Conservation (phyloP, 768 basidiomycete species). For the Russula olivacea region DNA sequence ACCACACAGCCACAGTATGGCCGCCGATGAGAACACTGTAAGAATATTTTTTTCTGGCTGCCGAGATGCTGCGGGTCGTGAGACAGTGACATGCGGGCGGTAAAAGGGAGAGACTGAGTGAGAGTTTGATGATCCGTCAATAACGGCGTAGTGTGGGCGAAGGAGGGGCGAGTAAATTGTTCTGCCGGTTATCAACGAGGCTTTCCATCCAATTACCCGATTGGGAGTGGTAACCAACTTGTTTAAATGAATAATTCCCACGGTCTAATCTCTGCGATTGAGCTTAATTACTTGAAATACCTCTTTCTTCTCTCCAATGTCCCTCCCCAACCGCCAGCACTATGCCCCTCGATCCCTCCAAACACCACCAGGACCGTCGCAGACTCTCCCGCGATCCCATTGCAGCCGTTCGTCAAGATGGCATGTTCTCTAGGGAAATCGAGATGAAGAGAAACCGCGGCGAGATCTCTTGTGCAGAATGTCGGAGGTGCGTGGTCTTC, state of each 20-base stretch:
- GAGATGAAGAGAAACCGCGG: constrained; percentile 71
- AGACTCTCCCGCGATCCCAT: constrained; percentile 44
- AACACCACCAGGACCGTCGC: constrained; percentile 39
- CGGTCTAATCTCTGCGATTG: background rate
- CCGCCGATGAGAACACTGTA: background rate
- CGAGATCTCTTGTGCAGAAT: constrained; percentile 75
- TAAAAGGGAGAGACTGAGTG: background rate
- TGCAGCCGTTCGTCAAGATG: constrained; percentile 47
- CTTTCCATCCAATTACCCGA: background rate
- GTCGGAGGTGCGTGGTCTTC: constrained; percentile 58
- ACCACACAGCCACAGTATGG: background rate
- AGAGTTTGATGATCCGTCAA: background rate
- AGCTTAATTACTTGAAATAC: constrained; percentile 20
- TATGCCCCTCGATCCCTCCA: constrained; percentile 55
- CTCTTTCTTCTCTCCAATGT: background rate
- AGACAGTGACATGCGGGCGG: background rate
- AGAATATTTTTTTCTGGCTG: background rate
- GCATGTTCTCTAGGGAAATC: constrained; percentile 55
- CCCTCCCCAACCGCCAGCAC: constrained; percentile 8
- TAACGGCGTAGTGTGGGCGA: background rate
- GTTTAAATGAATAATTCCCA: constrained; percentile 5
- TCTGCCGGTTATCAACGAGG: background rate
- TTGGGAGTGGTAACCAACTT: constrained; percentile 5
- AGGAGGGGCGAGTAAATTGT: background rate
- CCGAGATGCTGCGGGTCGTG: background rate